Base-by-base conservation (phyloP, 2,329 filamentous ascomycete genomes). In the Cercospora sesami region DNA sequence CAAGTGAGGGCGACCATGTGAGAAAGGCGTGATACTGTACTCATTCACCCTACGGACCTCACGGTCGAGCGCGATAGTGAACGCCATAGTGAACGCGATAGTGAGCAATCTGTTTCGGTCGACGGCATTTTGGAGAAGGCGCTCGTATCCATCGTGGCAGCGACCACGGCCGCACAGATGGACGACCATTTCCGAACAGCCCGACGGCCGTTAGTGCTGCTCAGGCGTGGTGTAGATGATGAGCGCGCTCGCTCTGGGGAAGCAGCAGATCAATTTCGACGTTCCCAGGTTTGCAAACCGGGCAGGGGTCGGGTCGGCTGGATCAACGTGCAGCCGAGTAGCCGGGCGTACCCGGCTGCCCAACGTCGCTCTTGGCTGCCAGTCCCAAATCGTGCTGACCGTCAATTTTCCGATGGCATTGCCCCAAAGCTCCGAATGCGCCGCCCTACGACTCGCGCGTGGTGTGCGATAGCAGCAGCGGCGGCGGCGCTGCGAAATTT, bases 211-310 rank as follows among this genome's bases (percentile, higher is more conserved):
- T 53, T 26, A 9, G 48, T 53, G 21, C 48, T 53, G 48, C 48
- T 53, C 48, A 53, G 21, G 9, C 21, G 48, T 30, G 1, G 12
- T 4, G 48, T 14, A 14, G 48, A 53, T 53, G 48, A 53, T 53
- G 48, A 6, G 48, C 23, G 23, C 23, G 23, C 12, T 53, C 42
- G 42, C 42, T 23, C 48, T 30, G 48, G 48, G 48, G 48, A 53
- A 53, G 48, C 48, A 53, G 48, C 48, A 53, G 48, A 53, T 53
- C 48, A 48, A 48, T 48, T 48, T 48, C 48, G 48, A 53, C 18
- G 48, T 26, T 26, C 14, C 10, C 18, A 18, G 8, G 45, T 53
- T 26, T 53, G 18, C 48, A 26, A 14, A 53, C 21, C 23, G 23
- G 23, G 23, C 48, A 53, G 23, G 21, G 48, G 23, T 53, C 23